A percentile compares a stretch with the other conserved stretches of the same genome.
Conservation (phyloP, 495 filamentous ascomycete species). For the Podospora bellae-mahoneyi region DNA sequence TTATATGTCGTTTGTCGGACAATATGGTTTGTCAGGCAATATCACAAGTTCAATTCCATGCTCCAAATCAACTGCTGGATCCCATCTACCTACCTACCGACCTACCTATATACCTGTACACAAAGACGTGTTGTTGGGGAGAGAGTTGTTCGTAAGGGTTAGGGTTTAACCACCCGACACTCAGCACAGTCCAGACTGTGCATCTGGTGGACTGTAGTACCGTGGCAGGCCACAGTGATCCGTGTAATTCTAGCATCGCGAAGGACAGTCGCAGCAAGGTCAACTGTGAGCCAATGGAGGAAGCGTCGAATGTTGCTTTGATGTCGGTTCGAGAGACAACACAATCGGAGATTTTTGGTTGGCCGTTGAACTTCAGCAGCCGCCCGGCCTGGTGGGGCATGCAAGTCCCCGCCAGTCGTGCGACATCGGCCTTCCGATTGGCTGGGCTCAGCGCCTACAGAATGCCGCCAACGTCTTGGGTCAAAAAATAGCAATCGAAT, state of each 20-base stretch:
- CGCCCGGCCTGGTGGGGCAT: neutral
- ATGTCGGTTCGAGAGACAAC: neutral
- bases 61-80: too few species aligned
- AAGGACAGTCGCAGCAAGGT: neutral
- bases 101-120: too few species aligned
- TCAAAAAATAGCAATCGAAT: neutral
- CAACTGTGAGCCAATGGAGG: neutral
- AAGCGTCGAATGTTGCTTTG: neutral
- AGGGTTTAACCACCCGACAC: too few species aligned
- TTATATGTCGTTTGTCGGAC: too few species aligned
- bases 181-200: too few species aligned
- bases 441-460: neutral
- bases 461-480: neutral
- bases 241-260: slow-evolving; percentile 1
- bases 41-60: too few species aligned
- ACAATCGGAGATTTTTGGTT: slow-evolving; percentile 1
- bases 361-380: slow-evolving; percentile 4
- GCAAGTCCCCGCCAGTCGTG: neutral
- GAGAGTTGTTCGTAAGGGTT: too few species aligned
- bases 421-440: neutral
- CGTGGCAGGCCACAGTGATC: neutral
- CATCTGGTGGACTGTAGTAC: neutral
- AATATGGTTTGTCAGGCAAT: too few species aligned
- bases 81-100: too few species aligned
- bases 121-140: too few species aligned